Percentiles rank a stretch among this genome's conserved stretches.
Conservation (phyloP, 2,329 filamentous ascomycete genomes). For the Apiospora aurea region DNA sequence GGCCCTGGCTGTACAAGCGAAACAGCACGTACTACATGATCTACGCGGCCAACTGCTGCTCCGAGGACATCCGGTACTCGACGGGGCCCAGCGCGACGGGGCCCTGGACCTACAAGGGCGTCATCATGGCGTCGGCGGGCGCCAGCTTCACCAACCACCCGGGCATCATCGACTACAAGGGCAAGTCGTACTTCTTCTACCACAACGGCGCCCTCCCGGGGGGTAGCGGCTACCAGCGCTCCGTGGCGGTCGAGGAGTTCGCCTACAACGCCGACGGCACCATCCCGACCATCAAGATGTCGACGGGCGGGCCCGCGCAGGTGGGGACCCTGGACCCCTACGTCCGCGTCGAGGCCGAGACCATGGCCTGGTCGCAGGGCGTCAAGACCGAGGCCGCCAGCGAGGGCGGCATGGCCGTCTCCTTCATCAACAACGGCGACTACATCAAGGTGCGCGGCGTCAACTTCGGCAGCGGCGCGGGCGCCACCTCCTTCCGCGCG, state of each 20-base stretch:
- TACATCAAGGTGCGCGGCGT: conserved; percentile 44
- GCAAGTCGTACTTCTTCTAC: conserved; percentile 42
- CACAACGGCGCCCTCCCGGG: conserved; percentile 42
- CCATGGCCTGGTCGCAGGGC: conserved; percentile 40
- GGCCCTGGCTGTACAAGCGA: conserved; percentile 43
- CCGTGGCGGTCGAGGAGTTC: conserved; percentile 39
- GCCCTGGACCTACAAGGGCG: conserved; percentile 42
- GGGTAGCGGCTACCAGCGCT: conserved; percentile 39
- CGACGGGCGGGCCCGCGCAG: conserved; percentile 38
- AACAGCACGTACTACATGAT: conserved; percentile 40
- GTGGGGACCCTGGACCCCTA: conserved; percentile 38
- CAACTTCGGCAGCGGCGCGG: conserved; percentile 35
- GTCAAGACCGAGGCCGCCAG: conserved; percentile 35
- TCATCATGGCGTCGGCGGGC: conserved; percentile 40
- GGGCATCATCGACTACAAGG: conserved; percentile 40
- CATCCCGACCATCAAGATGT: conserved; percentile 40
- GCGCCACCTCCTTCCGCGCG: conserved; percentile 35
- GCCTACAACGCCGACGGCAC: conserved; percentile 38
- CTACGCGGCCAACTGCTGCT: conserved; percentile 41
- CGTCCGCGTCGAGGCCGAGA: conserved; percentile 38
- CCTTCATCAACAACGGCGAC: conserved; percentile 39
- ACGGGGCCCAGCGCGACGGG: conserved; percentile 38
- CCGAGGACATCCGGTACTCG: conserved; percentile 42
- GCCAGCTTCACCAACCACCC: conserved; percentile 42
- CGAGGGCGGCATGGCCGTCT: conserved; percentile 39